phyloP scores from a whole-genome alignment of 2,329 filamentous ascomycete genomes.

The Ascochyta lentis region DNA sequence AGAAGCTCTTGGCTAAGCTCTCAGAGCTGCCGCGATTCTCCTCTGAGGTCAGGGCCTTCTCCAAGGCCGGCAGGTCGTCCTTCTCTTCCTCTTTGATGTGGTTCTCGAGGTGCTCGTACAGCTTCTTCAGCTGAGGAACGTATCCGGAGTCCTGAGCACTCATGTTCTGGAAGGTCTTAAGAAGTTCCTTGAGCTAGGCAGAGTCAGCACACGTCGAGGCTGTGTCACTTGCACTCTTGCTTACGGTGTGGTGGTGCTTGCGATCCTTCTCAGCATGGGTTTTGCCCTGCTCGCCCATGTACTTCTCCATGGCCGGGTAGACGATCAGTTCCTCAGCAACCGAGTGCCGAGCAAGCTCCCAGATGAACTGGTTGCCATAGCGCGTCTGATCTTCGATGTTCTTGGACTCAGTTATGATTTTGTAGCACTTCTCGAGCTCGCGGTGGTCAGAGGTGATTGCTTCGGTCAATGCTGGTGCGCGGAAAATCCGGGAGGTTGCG shows the following conservation, averaged over 20 bases:
- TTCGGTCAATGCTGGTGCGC: slow-evolving; percentile 38
- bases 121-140: slow-evolving; percentile 32
- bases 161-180: slow-evolving; percentile 43
- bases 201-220: not conserved
- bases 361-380: slow-evolving; percentile 60
- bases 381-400: slow-evolving; percentile 54
- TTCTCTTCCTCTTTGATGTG: slow-evolving; percentile 45
- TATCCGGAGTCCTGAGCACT: slow-evolving; percentile 28
- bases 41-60: slow-evolving; percentile 24
- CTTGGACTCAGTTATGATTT: slow-evolving; percentile 48
- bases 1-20: slow-evolving; percentile 39
- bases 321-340: slow-evolving; percentile 58
- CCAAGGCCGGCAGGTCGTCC: slow-evolving; percentile 40
- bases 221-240: not conserved
- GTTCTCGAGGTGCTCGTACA: slow-evolving; percentile 28
- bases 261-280: slow-evolving; percentile 43
- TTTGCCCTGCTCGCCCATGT: slow-evolving; percentile 40
- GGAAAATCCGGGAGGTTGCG: not conserved
- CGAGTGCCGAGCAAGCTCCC: slow-evolving; percentile 61
- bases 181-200: slow-evolving; percentile 37
- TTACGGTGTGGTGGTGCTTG: slow-evolving; percentile 43
- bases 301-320: slow-evolving; percentile 48
- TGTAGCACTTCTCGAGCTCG: slow-evolving; percentile 53
- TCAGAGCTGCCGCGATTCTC: slow-evolving; percentile 31
- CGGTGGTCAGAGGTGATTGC: slow-evolving; percentile 53